Evolutionary conservation across 331 rosid species (phyloP).

Genomic region (Rosa hybrid): DNA sequence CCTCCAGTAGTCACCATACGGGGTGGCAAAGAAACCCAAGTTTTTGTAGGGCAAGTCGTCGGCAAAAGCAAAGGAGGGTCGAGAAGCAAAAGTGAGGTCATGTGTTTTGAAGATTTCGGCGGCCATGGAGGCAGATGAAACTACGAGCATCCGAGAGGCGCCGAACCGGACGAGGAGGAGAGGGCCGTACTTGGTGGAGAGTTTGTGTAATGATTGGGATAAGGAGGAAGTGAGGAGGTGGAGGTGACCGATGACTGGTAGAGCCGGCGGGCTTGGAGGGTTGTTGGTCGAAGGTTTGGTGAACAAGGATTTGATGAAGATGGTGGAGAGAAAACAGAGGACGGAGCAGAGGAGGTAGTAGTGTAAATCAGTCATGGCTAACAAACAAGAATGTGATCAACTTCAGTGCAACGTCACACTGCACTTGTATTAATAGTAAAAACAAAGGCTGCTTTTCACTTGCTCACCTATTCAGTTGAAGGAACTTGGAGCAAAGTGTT

Average conservation of each 20-base stretch:
- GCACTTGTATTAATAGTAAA: neutral
- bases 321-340: neutral
- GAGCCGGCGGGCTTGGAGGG: neutral
- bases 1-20: slow-evolving; percentile 3
- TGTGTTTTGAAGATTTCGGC: neutral
- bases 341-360: slow-evolving; percentile 3
- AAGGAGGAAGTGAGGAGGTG: slow-evolving; percentile 7
- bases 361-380: slow-evolving; percentile 1
- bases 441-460: neutral
- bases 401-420: neutral
- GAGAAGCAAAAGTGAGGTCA: neutral
- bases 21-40: slow-evolving; percentile 9
- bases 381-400: neutral
- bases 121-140: slow-evolving; percentile 8
- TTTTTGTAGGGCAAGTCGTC: neutral
- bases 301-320: neutral
- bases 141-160: slow-evolving; percentile 1
- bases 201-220: neutral
- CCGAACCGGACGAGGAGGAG: slow-evolving; percentile 1
- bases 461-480: no score
- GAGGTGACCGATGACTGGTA: slow-evolving; percentile 2
- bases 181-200: slow-evolving; percentile 7
- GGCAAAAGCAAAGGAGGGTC: neutral
- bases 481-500: neutral
- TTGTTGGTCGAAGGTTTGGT: neutral